Evolutionary conservation across 768 basidiomycete species (phyloP), one percentile per base, ranked within the genome.

Genomic region (Kondoa subrosea): DNA sequence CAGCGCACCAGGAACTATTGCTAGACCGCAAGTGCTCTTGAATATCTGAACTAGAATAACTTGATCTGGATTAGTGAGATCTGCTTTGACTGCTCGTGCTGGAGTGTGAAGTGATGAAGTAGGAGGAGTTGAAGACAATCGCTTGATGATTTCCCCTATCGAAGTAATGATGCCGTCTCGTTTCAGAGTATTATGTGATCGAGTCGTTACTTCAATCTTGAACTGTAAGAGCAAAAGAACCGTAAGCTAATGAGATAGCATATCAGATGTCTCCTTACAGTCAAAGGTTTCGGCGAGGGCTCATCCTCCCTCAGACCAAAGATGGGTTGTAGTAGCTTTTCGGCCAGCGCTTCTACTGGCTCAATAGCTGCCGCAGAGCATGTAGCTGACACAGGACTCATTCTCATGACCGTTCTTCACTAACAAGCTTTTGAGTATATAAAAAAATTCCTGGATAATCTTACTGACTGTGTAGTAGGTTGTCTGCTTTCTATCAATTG

Each of bases 1-100:
- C 27, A 63, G 29, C 27, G 30, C n/a, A 32, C 61, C 61, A 16
- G 30, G 29, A 3, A 63, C 27, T 3, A 63, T 8, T 3, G 61
- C 27, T 27, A 63, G 27, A 33, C 61, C 61, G 61, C 61, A 63
- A 16, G 33, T 32, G 61, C 33, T 63, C 61, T 63, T 63, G 61
- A 63, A 63, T 12, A 63, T 16, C 33, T n/a, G 12, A 12, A 63
- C 27, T 27, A 63, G 30, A 12, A 63, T 32, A 3, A 63, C 30
- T 8, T 26, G n/a, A 17, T 63, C 27, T 17, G 61, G 27, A 2
- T 27, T 32, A 17, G 16, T 63, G 29, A 63, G 27, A 32, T 63
- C 61, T 17, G 61, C 61, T 27, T 33, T 27, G 16, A 63, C 30
- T 63, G 61, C n/a, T 16, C 61, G 61, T 16, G 61, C 61, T 27